Base-by-base conservation (phyloP, 2,329 filamentous ascomycete species). In the Fusarium guadeloupense region DNA sequence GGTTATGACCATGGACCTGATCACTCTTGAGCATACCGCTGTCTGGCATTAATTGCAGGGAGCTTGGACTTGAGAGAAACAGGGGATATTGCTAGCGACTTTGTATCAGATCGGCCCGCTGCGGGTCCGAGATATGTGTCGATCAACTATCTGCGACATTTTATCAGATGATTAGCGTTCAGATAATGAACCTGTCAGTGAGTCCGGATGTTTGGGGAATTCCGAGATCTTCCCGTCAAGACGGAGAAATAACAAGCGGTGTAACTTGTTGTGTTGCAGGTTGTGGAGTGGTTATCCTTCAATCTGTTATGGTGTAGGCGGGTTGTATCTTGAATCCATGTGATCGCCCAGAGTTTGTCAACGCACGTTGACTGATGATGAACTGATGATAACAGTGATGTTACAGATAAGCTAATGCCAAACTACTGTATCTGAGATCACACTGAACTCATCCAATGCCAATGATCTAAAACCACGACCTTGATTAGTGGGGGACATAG, bases 101-200 rank as follows among this genome's bases (percentile, higher is more conserved):
- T 34, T 44, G 61, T 65, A 52, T 62, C 61, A 64, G 61, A 65
- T 65, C 61, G 61, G 61, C 61, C 61, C 61, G 61, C 61, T 62
- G 61, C 37, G 56, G 61, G 61, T 49, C 61, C 38, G 19, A 54
- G 56, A 64, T 62, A 56, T 58, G 56, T 43, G 54, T 47, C 44
- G 61, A 65, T 65, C 56, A 26, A 58, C 56, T 33, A 48, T 44
- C 59, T 63, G 60, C 42, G 56, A 47, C 60, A 61, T 61, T 62
- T 60, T 52, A 38, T 45, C 54, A 20, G 53, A 20, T 63, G 54
- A 44, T 49, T 48, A 52, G 59, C 47, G 43, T 55, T 44, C 17
- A 37, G 26, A 31, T 39, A 31, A 39, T 34, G 28, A 14, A 16
- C 26, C 7, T 46, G 34, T 30, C 20, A 35, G 16, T 30, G 30